phyloP scores from a whole-genome alignment of 495 filamentous ascomycete species.

The Lepidopterella palustris region DNA sequence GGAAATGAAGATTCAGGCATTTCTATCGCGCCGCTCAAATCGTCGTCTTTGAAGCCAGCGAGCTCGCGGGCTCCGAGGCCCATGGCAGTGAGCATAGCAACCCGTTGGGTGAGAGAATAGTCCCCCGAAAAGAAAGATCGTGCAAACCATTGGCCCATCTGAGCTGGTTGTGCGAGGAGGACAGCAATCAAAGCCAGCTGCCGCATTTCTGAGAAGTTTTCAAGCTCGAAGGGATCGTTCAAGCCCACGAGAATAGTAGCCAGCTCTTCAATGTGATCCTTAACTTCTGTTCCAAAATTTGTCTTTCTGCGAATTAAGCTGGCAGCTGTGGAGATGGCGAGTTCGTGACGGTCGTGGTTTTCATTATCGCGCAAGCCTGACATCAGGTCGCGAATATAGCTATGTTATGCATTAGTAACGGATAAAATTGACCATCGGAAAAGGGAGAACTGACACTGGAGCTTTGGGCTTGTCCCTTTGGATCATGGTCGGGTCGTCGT shows the following conservation, averaged over 20 bases:
- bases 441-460: slow-evolving; percentile 57
- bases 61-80: slow-evolving; percentile 84
- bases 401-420: slow-evolving; percentile 30
- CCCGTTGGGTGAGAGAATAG: slow-evolving; percentile 76
- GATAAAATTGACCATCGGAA: slow-evolving; percentile 6
- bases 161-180: slow-evolving; percentile 64
- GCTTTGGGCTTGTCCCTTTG: slow-evolving; percentile 73
- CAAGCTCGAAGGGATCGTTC: slow-evolving; percentile 70
- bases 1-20: slow-evolving; percentile 52
- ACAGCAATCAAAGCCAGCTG: slow-evolving; percentile 81
- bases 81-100: slow-evolving; percentile 70
- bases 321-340: slow-evolving; percentile 71
- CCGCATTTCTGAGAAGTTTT: slow-evolving; percentile 67
- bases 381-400: slow-evolving; percentile 84
- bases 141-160: slow-evolving; percentile 77
- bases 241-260: slow-evolving; percentile 68
- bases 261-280: slow-evolving; percentile 75
- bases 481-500: slow-evolving; percentile 84
- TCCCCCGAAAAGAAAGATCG: slow-evolving; percentile 87
- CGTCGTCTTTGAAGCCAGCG: slow-evolving; percentile 65
- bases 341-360: slow-evolving; percentile 72
- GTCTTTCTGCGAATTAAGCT: slow-evolving; percentile 81
- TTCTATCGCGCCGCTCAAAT: slow-evolving; percentile 35
- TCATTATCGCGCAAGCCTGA: slow-evolving; percentile 71
- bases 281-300: slow-evolving; percentile 78